Conservation (phyloP, 352 stramenopile species). For the Pythium dissotocum region DNA sequence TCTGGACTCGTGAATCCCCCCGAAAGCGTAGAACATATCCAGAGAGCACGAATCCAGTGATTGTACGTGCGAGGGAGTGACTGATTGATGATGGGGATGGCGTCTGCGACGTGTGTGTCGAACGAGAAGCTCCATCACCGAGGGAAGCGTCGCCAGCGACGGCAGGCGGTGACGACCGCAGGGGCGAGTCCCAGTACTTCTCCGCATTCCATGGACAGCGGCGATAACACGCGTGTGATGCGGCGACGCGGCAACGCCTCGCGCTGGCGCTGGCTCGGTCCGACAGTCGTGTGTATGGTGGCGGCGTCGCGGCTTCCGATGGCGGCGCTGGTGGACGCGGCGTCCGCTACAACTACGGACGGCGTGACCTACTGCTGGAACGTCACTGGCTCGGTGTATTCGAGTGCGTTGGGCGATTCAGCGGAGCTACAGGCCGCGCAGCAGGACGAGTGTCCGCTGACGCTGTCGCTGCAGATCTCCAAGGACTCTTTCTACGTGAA, state of each 20-base stretch:
- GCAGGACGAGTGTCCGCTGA: slow-evolving; percentile 47
- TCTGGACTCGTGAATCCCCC: background rate
- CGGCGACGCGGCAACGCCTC: background rate
- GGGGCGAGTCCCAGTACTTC: background rate
- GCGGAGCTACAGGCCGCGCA: slow-evolving; percentile 5
- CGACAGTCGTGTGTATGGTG: slow-evolving; percentile 1
- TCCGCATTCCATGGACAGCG: slow-evolving; percentile 1
- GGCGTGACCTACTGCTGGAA: slow-evolving; percentile 36
- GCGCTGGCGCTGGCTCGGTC: slow-evolving; percentile 10
- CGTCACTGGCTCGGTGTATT: slow-evolving; percentile 23
- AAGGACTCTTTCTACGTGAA: slow-evolving; percentile 50
- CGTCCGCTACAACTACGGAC: slow-evolving; percentile 1
- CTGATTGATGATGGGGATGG: background rate
- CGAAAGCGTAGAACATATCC: slow-evolving; percentile 1
- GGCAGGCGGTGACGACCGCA: background rate
- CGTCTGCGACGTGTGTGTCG: background rate
- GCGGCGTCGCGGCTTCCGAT: slow-evolving; percentile 8
- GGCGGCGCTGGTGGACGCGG: slow-evolving; percentile 4
- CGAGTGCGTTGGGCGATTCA: slow-evolving; percentile 19
- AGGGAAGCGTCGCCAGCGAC: background rate
- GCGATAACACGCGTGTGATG: background rate
- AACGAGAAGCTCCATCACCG: background rate
- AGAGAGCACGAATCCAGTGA: slow-evolving; percentile 1
- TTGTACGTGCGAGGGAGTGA: background rate
- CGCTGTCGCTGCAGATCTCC: slow-evolving; percentile 46